Evolutionary conservation across 768 basidiomycete species (phyloP).

Genomic region (Chlorophyllum brunneum): DNA sequence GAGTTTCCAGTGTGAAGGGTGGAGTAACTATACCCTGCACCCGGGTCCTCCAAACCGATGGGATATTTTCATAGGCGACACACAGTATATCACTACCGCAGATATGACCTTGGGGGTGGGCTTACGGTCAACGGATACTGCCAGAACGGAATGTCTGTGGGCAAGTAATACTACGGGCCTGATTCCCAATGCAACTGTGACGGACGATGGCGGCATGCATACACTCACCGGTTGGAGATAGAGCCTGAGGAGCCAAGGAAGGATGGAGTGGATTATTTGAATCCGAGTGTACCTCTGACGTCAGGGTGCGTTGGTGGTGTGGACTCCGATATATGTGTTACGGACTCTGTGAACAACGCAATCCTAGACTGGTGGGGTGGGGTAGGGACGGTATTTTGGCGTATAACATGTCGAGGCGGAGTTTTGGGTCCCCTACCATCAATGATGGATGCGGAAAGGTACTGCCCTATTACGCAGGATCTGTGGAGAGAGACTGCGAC

Average conservation of each 20-base stretch:
- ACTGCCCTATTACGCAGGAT: slow-evolving; percentile 14
- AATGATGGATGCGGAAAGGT: neutral
- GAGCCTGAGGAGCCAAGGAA: neutral
- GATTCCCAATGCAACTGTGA: slow-evolving; percentile 14
- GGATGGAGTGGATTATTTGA: neutral
- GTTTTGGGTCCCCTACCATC: slow-evolving; percentile 17
- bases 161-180: slow-evolving; percentile 13
- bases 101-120: slow-evolving; percentile 8
- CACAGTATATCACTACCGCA: neutral
- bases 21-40: slow-evolving; percentile 7
- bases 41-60: neutral
- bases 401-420: slow-evolving; percentile 16
- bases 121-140: slow-evolving; percentile 7
- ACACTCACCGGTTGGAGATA: slow-evolving; percentile 13
- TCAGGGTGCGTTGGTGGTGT: slow-evolving; percentile 13
- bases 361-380: slow-evolving; percentile 21
- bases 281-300: neutral
- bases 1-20: slow-evolving; percentile 11
- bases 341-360: slow-evolving; percentile 19
- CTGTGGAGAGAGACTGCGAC: slow-evolving; percentile 15
- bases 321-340: slow-evolving; percentile 13
- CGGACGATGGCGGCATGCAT: slow-evolving; percentile 15
- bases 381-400: slow-evolving; percentile 16
- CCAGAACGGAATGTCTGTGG: slow-evolving; percentile 10
- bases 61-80: neutral